Percentiles rank a stretch among this genome's conserved stretches.
Evolutionary conservation across 2,329 filamentous ascomycete species (phyloP).

Genomic region (Alternaria infectoria): DNA sequence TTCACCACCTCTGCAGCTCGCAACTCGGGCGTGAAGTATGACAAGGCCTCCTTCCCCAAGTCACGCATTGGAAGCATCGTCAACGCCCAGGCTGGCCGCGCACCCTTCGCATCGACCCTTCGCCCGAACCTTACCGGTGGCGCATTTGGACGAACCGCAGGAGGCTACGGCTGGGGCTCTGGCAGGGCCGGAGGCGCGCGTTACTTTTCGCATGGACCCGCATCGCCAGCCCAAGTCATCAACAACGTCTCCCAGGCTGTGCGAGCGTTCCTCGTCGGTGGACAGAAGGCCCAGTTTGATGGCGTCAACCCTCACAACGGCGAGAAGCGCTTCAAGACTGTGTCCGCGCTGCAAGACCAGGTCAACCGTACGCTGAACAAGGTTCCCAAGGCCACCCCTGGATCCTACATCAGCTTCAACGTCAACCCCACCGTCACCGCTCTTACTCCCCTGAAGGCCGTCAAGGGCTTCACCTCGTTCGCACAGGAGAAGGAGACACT

Average conservation of each 20-base stretch:
- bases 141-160: constrained; percentile 80
- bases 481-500: constrained; percentile 62
- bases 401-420: constrained; percentile 87
- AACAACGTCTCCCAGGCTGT: constrained; percentile 95
- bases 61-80: constrained; percentile 64
- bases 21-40: constrained; percentile 51
- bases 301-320: constrained; percentile 72
- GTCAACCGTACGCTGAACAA: constrained; percentile 70
- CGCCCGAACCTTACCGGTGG: constrained; percentile 93
- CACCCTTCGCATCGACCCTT: constrained; percentile 86
- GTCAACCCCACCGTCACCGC: constrained; percentile 90
- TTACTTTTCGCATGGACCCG: constrained; percentile 89
- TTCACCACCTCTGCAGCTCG: constrained; percentile 59
- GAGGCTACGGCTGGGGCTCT: constrained; percentile 82
- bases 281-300: constrained; percentile 86
- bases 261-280: constrained; percentile 89
- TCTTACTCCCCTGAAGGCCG: constrained; percentile 71
- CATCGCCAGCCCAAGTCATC: constrained; percentile 85
- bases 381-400: constrained; percentile 65
- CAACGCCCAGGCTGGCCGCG: constrained; percentile 71
- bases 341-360: constrained; percentile 78
- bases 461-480: constrained; percentile 59
- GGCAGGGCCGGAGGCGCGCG: constrained; percentile 74
- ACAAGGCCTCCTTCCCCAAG: constrained; percentile 61
- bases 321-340: constrained; percentile 77